A percentile compares a stretch with the other conserved stretches of the same genome.
These are phyloP conservation scores for Carex pumila DNA, from an alignment of 176 grass and related monocot genomes.

Conservation along the genomic window DNA sequence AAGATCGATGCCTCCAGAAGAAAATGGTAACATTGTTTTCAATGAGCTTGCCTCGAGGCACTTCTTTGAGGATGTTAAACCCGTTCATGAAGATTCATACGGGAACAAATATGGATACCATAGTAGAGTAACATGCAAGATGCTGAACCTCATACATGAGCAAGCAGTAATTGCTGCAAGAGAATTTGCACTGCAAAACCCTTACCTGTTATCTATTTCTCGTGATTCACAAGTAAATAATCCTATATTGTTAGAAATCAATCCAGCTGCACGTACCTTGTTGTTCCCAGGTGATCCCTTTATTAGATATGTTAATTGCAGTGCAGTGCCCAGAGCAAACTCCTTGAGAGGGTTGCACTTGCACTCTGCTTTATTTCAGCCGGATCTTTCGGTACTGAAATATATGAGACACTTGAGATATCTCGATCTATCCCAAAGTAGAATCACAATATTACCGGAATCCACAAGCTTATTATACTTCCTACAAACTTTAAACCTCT, in stretches of 20 bases:
- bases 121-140: background rate
- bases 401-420: constrained; percentile 7
- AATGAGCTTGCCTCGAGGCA: background rate
- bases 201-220: background rate
- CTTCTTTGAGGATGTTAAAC: constrained; percentile 1
- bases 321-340: too few relatives aligned
- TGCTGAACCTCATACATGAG: background rate
- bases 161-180: background rate
- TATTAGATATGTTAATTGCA: too few relatives aligned
- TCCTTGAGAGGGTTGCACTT: too few relatives aligned
- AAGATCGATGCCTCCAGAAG: background rate
- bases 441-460: background rate
- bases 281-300: background rate
- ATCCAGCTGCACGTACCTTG: too few relatives aligned
- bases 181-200: too few relatives aligned
- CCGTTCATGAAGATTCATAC: background rate
- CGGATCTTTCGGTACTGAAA: background rate
- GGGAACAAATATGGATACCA: background rate
- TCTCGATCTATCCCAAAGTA: background rate
- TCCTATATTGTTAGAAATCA: too few relatives aligned
- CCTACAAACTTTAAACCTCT: background rate
- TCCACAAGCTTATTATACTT: background rate
- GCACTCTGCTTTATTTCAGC: background rate
- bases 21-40: background rate
- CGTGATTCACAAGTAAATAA: too few relatives aligned